Conservation (phyloP, 495 filamentous ascomycete species). For the Sporormia fimetaria region DNA sequence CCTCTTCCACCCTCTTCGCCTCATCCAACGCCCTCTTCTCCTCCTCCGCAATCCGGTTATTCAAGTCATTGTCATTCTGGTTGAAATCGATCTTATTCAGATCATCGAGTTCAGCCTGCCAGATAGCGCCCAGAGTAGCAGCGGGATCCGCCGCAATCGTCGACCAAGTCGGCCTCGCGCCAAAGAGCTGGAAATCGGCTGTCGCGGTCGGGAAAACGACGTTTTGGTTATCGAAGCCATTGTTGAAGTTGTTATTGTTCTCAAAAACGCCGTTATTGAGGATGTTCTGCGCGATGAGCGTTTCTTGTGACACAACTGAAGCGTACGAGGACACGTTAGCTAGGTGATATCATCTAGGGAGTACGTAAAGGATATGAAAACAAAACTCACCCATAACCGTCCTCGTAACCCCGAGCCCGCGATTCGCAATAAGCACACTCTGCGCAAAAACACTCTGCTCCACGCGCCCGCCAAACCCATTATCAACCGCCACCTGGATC, state of each 20-base stretch:
- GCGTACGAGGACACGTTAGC: conserved; percentile 5
- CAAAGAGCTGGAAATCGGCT: conserved; percentile 16
- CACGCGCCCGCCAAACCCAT: conserved; percentile 15
- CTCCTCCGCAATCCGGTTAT: conserved; percentile 1
- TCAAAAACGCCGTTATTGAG: conserved; percentile 1
- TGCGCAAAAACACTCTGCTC: conserved; percentile 18
- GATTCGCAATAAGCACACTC: conserved; percentile 19
- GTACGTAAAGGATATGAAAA: neutral
- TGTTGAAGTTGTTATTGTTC: neutral
- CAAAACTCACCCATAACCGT: conserved; percentile 21
- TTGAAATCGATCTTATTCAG: conserved; percentile 5
- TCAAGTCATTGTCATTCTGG: conserved; percentile 7
- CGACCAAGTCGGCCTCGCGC: conserved; percentile 16
- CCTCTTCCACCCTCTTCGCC: too few relatives aligned
- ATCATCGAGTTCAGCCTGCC: conserved; percentile 15
- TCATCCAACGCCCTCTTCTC: conserved; percentile 5
- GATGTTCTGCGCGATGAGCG: conserved; percentile 10
- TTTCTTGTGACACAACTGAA: conserved; percentile 12
- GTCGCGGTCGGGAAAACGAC: conserved; percentile 1
- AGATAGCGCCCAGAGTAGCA: conserved; percentile 8
- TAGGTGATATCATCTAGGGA: neutral
- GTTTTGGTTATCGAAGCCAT: neutral
- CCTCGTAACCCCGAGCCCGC: conserved; percentile 10
- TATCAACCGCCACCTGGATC: conserved; percentile 15
- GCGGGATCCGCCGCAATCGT: conserved; percentile 17